Percentiles rank a stretch among this genome's conserved stretches.
Conservation (phyloP, 805 yeast species). For the Yarrowia sp. region DNA sequence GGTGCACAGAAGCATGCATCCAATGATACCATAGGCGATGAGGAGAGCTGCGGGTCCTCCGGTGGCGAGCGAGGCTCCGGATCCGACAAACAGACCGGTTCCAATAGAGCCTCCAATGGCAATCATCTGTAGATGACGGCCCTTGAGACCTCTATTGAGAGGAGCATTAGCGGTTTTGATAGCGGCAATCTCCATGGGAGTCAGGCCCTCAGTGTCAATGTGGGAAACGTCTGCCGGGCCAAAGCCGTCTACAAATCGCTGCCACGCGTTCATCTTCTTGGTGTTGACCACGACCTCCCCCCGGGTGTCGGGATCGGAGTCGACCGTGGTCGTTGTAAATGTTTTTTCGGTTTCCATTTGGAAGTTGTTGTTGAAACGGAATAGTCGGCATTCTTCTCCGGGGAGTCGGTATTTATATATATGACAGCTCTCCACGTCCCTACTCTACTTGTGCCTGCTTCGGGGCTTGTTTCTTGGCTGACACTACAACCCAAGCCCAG, state of each 20-base stretch:
- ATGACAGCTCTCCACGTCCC: background rate
- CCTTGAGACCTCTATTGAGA: constrained; percentile 44
- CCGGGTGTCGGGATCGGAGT: constrained; percentile 17
- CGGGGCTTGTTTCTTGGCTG: constrained; percentile 2
- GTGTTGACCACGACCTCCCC: constrained; percentile 13
- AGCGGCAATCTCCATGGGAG: constrained; percentile 40
- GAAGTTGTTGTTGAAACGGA: background rate
- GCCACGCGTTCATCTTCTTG: constrained; percentile 13
- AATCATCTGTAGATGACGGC: constrained; percentile 52
- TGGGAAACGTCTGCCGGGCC: constrained; percentile 30
- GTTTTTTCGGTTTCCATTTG: background rate
- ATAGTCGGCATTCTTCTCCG: background rate
- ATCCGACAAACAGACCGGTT: constrained; percentile 60
- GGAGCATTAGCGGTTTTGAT: constrained; percentile 53
- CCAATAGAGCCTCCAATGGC: constrained; percentile 86
- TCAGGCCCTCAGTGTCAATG: constrained; percentile 37
- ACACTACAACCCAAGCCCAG: constrained; percentile 6
- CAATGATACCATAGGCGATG: constrained; percentile 57
- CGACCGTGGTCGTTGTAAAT: constrained; percentile 1
- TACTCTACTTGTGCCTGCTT: background rate
- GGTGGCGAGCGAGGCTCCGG: constrained; percentile 46
- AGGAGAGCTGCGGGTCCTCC: constrained; percentile 59
- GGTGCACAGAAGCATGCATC: constrained; percentile 60
- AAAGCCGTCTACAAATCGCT: constrained; percentile 8
- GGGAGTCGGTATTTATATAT: background rate